Evolutionary conservation across 2,329 filamentous ascomycete genomes (phyloP), one percentile per base, ranked within the genome.

Genomic region (Akanthomyces lecanii): DNA sequence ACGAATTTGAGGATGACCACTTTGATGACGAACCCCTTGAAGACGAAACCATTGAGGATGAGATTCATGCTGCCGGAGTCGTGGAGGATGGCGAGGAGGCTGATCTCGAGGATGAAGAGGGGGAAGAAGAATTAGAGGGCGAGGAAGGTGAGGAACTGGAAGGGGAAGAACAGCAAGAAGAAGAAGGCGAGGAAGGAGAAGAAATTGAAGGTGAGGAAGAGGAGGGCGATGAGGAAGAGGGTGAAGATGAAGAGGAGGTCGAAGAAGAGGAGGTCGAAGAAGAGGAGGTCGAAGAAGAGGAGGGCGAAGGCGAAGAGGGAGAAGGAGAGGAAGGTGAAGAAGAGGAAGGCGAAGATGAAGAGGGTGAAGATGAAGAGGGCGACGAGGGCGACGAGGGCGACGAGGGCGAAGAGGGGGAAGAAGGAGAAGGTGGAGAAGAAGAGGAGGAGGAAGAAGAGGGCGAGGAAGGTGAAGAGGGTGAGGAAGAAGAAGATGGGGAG

Each of bases 31-130:
- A 47, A 16, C n/a, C 14, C 16, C 8, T 42, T 16, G 38, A 68
- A 63, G 38, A 57, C 23, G 52, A 56, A 10, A 12, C 12, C 6
- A 57, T 70, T 18, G 71, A 71, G 47, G 69, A 68, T 7, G 70
- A 70, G 18, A 68, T 68, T 44, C 63, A 51, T 14, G 70, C 72
- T 21, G 70, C 69, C 8, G 69, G 73, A n/a, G 66, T 62, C 12
- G 65, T 58, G 14, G 67, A 53, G 3, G 69, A 69, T 11, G 64
- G 61, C 8, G 64, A 52, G 33, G 63, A 62, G 12, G 64, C 64
- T 4, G 58, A 66, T n/a, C 40, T 65, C 11, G 58, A 42, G 3
- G 63, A 50, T 12, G 62, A 61, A 36, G 61, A 44, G 1, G 65
- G 65, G 5, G 68, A 64, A 4, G 67, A 66, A 18, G 65, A 64